Conservation (phyloP, 1,139 yeast genomes). For the Geotrichum restrictum region DNA sequence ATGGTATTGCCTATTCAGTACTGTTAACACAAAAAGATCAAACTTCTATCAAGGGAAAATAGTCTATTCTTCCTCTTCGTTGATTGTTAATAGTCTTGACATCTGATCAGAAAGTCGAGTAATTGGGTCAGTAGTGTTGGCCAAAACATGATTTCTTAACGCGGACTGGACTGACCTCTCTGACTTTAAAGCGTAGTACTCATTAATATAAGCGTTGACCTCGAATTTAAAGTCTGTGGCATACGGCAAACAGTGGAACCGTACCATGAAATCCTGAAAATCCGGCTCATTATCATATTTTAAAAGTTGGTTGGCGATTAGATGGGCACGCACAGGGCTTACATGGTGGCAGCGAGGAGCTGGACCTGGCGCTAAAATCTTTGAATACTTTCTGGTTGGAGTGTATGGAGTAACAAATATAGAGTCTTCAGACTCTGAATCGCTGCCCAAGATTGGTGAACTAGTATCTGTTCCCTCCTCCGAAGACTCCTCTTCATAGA, state of each 20-base stretch:
- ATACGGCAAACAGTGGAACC: slow-evolving; percentile 21
- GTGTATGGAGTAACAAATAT: slow-evolving; percentile 11
- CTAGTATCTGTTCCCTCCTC: too few species aligned
- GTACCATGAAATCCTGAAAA: slow-evolving; percentile 21
- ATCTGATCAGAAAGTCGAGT: not conserved
- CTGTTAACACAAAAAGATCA: too few species aligned
- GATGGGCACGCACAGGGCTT: slow-evolving; percentile 15
- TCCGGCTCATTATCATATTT: slow-evolving; percentile 19
- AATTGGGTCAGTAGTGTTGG: not conserved
- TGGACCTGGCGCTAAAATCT: not conserved
- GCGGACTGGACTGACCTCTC: not conserved
- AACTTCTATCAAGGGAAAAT: too few species aligned
- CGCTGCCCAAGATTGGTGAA: not conserved
- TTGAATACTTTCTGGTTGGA: not conserved
- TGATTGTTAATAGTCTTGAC: not conserved
- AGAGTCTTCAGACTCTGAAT: not conserved
- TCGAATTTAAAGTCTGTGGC: slow-evolving; percentile 22
- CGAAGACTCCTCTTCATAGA: too few species aligned
- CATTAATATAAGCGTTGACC: slow-evolving; percentile 21
- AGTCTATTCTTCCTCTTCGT: not conserved
- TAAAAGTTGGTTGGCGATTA: slow-evolving; percentile 18
- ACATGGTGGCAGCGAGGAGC: not conserved
- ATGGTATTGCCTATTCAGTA: too few species aligned
- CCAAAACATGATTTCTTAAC: not conserved
- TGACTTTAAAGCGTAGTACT: slow-evolving; percentile 11